Evolutionary conservation across 345 rosid genomes (phyloP).

Genomic region (Cardamine occulta): DNA sequence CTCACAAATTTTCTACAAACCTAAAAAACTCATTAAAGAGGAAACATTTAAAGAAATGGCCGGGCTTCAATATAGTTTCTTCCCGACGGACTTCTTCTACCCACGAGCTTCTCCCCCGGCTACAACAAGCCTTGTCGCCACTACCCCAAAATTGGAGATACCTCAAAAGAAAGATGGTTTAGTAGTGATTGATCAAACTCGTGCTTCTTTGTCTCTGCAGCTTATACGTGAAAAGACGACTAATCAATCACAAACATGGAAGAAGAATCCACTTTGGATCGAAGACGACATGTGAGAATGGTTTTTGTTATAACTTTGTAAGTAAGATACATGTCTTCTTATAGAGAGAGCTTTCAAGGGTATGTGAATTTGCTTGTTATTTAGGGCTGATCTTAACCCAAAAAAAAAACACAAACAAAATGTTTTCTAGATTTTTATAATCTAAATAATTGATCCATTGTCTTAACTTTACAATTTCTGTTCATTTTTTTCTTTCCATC

Average conservation of each 20-base stretch:
- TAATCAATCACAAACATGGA: slow-evolving; percentile 29
- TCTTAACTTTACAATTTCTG: not conserved
- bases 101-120: slow-evolving; percentile 49
- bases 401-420: not conserved
- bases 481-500: not conserved
- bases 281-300: slow-evolving; percentile 17
- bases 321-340: not conserved
- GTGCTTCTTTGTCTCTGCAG: slow-evolving; percentile 33
- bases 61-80: slow-evolving; percentile 57
- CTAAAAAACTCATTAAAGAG: slow-evolving; percentile 10
- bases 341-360: not conserved
- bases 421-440: not conserved
- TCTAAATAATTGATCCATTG: not conserved
- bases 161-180: slow-evolving; percentile 29
- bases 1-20: not conserved
- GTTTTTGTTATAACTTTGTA: not conserved
- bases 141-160: slow-evolving; percentile 10
- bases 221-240: slow-evolving; percentile 22
- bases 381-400: not conserved
- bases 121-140: slow-evolving; percentile 16
- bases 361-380: not conserved
- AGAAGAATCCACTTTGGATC: slow-evolving; percentile 29
- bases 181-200: slow-evolving; percentile 27
- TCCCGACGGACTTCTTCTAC: slow-evolving; percentile 60
- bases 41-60: slow-evolving; percentile 41